phyloP scores from a whole-genome alignment of 805 yeast species.

The Metschnikowia kofuensis region DNA sequence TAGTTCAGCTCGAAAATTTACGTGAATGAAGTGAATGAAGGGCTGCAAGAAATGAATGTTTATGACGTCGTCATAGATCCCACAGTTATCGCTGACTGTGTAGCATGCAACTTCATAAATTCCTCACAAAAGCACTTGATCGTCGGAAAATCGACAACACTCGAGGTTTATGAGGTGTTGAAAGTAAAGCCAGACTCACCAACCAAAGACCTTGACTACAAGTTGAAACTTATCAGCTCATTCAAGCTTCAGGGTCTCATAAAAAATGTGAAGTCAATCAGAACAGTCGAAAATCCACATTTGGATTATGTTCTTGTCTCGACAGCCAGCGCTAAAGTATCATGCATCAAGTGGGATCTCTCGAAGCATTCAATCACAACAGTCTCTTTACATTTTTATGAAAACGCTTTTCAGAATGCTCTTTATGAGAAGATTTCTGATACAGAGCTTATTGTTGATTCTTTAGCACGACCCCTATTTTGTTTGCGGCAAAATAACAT shows the following conservation, averaged over 20 bases:
- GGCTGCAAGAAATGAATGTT: constrained; percentile 58
- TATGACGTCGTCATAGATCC: constrained; percentile 78
- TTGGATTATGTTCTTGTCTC: constrained; percentile 63
- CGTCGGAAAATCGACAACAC: constrained; percentile 65
- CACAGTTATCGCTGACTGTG: constrained; percentile 61
- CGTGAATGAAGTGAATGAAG: not conserved
- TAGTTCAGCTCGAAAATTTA: not conserved
- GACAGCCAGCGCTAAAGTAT: constrained; percentile 73
- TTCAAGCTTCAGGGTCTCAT: constrained; percentile 70
- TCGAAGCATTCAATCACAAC: constrained; percentile 56
- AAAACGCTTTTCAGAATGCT: constrained; percentile 54
- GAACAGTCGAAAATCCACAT: constrained; percentile 44
- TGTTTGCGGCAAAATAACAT: constrained; percentile 62
- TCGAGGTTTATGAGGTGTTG: constrained; percentile 56
- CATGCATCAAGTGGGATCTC: constrained; percentile 70
- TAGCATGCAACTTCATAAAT: constrained; percentile 50
- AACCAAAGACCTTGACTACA: constrained; percentile 20
- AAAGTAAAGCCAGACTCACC: constrained; percentile 16
- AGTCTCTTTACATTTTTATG: constrained; percentile 82
- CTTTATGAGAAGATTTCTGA: constrained; percentile 42
- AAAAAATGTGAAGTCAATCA: constrained; percentile 51
- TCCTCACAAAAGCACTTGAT: constrained; percentile 51
- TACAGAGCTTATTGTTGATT: constrained; percentile 57
- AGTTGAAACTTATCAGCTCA: constrained; percentile 50
- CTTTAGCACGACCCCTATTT: constrained; percentile 50